A percentile compares a stretch with the other conserved stretches of the same genome.
Evolutionary conservation across 768 basidiomycete species (phyloP).

Genomic region (Termitomyces sp.): DNA sequence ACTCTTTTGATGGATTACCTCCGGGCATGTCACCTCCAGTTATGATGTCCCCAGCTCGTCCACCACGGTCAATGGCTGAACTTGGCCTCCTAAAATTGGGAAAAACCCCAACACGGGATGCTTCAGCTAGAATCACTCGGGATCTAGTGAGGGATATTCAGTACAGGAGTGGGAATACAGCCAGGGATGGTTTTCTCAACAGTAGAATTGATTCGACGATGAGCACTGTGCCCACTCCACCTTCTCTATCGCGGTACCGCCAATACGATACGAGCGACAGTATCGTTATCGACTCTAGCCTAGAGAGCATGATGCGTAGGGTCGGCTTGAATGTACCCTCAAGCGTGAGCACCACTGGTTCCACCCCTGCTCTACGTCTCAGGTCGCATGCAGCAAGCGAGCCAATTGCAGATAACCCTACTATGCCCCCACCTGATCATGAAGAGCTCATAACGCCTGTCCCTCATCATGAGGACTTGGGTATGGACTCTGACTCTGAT

Average conservation of each 20-base stretch:
- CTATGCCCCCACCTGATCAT: slow-evolving; percentile 2
- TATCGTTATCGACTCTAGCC: slow-evolving; percentile 49
- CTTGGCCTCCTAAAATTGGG: slow-evolving; percentile 43
- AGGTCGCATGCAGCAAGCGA: slow-evolving; percentile 21
- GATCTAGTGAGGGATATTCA: slow-evolving; percentile 60
- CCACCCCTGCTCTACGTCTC: slow-evolving; percentile 22
- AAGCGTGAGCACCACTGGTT: slow-evolving; percentile 19
- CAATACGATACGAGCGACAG: slow-evolving; percentile 44
- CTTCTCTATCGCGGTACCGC: slow-evolving; percentile 67
- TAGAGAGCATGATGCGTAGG: slow-evolving; percentile 69
- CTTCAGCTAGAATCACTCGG: slow-evolving; percentile 63
- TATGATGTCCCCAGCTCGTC: slow-evolving; percentile 54
- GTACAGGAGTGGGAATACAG: slow-evolving; percentile 28
- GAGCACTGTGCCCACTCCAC: slow-evolving; percentile 68
- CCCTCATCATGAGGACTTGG: slow-evolving; percentile 22
- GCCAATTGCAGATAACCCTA: not conserved
- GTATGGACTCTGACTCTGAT: slow-evolving; percentile 57
- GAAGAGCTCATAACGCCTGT: slow-evolving; percentile 10
- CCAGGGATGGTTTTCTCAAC: slow-evolving; percentile 23
- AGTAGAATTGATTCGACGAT: slow-evolving; percentile 54
- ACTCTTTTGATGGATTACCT: slow-evolving; percentile 51
- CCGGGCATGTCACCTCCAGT: slow-evolving; percentile 57
- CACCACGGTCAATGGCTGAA: slow-evolving; percentile 44
- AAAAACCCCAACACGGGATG: slow-evolving; percentile 70
- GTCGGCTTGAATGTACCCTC: slow-evolving; percentile 45